These are phyloP conservation scores for Sporobolomyces pararoseus DNA, from an alignment of 768 basidiomycete species.

Conservation along the genomic window DNA sequence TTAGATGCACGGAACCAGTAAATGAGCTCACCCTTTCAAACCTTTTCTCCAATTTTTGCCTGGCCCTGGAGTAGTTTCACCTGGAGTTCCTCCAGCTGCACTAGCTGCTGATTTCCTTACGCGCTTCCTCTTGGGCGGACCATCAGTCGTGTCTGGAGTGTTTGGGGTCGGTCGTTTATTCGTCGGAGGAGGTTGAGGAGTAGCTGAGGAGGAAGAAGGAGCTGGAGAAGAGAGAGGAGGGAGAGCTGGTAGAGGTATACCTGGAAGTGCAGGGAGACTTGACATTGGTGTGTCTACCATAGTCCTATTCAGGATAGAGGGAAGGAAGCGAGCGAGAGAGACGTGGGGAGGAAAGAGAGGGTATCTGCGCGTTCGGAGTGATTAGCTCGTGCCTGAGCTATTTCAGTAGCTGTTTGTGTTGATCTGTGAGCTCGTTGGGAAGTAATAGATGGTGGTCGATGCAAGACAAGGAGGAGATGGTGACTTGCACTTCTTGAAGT, in stretches of 20 bases:
- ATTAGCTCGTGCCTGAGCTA: too few species aligned
- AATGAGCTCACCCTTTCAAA: constrained; percentile 7
- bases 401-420: too few species aligned
- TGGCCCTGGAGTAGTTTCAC: background rate
- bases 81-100: background rate
- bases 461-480: too few species aligned
- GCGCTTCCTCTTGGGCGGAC: constrained; percentile 7
- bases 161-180: background rate
- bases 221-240: constrained; percentile 4
- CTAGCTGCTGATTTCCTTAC: constrained; percentile 4
- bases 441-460: too few species aligned
- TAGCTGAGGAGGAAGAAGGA: background rate
- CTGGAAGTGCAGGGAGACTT: background rate
- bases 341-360: background rate
- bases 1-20: too few species aligned
- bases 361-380: too few species aligned
- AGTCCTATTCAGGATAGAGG: too few species aligned
- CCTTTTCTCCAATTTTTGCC: constrained; percentile 6
- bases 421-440: too few species aligned
- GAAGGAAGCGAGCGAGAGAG: background rate
- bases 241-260: background rate
- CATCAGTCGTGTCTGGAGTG: background rate
- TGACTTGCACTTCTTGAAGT: too few species aligned
- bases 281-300: constrained; percentile 1
- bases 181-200: background rate